Conservation (phyloP, 495 filamentous ascomycete species). For the Talaromyces liani region DNA sequence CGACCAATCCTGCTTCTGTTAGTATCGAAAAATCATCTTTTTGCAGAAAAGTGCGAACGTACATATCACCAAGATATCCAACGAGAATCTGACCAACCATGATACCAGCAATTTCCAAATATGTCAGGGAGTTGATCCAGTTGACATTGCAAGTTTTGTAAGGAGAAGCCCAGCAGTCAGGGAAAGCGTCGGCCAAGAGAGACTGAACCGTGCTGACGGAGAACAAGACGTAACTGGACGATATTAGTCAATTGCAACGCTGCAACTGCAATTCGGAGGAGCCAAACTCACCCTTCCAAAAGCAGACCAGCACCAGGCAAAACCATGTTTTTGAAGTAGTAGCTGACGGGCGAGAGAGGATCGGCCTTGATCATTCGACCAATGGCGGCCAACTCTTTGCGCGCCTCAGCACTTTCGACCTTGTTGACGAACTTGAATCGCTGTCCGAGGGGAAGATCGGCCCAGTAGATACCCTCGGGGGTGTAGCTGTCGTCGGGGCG, state of each 20-base stretch:
- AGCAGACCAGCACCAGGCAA: slow-evolving; percentile 82
- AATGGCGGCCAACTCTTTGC: slow-evolving; percentile 55
- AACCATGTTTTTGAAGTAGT: slow-evolving; percentile 81
- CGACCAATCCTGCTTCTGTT: slow-evolving; percentile 57
- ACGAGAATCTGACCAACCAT: slow-evolving; percentile 79
- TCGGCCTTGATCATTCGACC: slow-evolving; percentile 73
- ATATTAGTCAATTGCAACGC: slow-evolving; percentile 6
- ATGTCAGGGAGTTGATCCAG: slow-evolving; percentile 72
- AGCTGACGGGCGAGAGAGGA: slow-evolving; percentile 69
- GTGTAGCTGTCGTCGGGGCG: slow-evolving; percentile 80
- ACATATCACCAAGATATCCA: slow-evolving; percentile 55
- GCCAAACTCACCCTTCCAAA: slow-evolving; percentile 60
- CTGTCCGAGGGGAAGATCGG: slow-evolving; percentile 61
- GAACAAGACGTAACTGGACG: slow-evolving; percentile 71
- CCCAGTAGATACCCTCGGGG: slow-evolving; percentile 78
- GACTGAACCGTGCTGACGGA: slow-evolving; percentile 84
- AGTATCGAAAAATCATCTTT: neutral
- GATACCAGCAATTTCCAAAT: slow-evolving; percentile 82
- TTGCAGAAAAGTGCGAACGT: slow-evolving; percentile 13
- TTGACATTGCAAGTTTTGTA: slow-evolving; percentile 56
- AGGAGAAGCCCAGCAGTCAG: slow-evolving; percentile 59
- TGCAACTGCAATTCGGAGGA: neutral
- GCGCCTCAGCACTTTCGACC: slow-evolving; percentile 57
- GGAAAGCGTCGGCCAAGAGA: slow-evolving; percentile 62
- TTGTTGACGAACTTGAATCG: slow-evolving; percentile 64